Base-by-base conservation (phyloP, 306 rosid genomes). In the Malus sylvestris region DNA sequence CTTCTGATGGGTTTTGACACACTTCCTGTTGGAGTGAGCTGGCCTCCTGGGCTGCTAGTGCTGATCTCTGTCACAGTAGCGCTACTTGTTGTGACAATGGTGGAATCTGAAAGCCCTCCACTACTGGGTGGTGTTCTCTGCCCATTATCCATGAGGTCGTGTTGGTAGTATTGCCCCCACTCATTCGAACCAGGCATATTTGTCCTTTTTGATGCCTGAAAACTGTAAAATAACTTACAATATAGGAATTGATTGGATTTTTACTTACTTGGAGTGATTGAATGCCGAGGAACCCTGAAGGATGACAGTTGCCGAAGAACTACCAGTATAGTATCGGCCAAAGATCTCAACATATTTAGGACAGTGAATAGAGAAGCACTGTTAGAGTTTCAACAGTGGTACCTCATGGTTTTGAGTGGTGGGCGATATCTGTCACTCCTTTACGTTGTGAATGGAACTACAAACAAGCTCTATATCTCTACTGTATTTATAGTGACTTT, bases 101-200 rank as follows among this genome's bases (percentile, higher is more conserved):
- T 72, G 10, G 44, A 33, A 29, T 74, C 70, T 6, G 70, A 74
- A 20, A 74, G 27, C 15, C 70, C 70, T 10, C 70, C 61, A 13
- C 9, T 62, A 66, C 6, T 10, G 19, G 76, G 55, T 16, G 61
- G 20, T 19, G 61, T 16, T 19, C 19, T 8, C 49, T 66, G 49
- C 70, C 49, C 51, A 4, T 10, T 10, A 33, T 35, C 70, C 51
- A 35, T 45, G 78, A 62, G 32, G 78, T 14, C 8, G 46, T 61
- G 52, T 23, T 77, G 86, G 78, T 87, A 81, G 89, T 81, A 81
- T 20, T 83, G 85, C 84, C 76, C 60, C 91, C 91, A 84, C 44
- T 81, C 81, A 18, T 75, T 80, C 30, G 87, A 51, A 32, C 68
- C 75, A 46, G 78, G 67, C 57, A 75, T 73, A 23, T 22, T 42